Percentiles rank a stretch among this genome's conserved stretches.
Conservation (phyloP, 2,329 filamentous ascomycete species). For the Alternaria sp. region DNA sequence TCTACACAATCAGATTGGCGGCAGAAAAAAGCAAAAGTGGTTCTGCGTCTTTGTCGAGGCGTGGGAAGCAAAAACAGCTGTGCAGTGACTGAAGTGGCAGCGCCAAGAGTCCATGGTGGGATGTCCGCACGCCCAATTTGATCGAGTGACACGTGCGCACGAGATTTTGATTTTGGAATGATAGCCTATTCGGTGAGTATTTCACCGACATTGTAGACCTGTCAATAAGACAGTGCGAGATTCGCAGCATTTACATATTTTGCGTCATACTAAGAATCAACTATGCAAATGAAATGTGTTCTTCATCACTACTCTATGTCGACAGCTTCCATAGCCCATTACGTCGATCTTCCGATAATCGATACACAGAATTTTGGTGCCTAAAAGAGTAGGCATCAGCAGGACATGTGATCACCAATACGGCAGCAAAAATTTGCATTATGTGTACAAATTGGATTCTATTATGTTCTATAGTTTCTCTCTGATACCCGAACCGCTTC, state of each 20-base stretch:
- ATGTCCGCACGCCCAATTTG: conserved; percentile 27
- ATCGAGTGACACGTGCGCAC: conserved; percentile 31
- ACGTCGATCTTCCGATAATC: neutral
- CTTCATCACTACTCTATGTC: neutral
- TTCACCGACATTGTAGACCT: neutral
- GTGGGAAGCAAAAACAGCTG: conserved; percentile 25
- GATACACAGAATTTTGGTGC: neutral
- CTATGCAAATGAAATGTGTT: neutral
- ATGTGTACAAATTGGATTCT: neutral
- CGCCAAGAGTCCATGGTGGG: conserved; percentile 27
- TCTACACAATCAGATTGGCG: neutral
- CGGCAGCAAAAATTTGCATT: neutral
- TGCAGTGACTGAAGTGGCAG: conserved; percentile 25
- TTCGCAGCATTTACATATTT: neutral
- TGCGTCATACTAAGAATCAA: neutral
- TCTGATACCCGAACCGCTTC: conserved; percentile 40
- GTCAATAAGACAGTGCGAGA: neutral
- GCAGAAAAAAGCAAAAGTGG: conserved; percentile 5
- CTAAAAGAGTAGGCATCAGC: neutral
- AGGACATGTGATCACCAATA: neutral
- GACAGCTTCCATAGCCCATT: neutral
- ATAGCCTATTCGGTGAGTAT: neutral
- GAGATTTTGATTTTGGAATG: conserved; percentile 4
- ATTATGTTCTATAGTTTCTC: conserved; percentile 35
- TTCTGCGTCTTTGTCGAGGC: conserved; percentile 24